Evolutionary conservation across 2,329 filamentous ascomycete species (phyloP), one percentile per base, ranked within the genome.

Genomic region (Pseudocercospora fuligena): DNA sequence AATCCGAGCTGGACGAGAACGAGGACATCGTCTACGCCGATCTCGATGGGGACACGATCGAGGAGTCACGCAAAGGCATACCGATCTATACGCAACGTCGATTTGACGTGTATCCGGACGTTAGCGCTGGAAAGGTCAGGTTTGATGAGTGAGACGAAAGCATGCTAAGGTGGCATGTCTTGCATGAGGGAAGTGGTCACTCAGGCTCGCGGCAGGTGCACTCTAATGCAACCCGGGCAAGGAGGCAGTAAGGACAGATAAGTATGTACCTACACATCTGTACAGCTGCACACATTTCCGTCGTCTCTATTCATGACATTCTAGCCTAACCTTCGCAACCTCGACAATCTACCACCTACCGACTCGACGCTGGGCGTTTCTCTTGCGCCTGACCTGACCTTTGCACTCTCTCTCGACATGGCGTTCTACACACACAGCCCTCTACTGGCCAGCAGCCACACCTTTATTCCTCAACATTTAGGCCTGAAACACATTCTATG

Each of bases 101-200:
- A 72, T 99, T 97, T 78, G 95, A 99, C 79, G 91, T 99, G 21
- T 99, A 99, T 79, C 91, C 93, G 0, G 94, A 99, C 83, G 88
- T 99, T 33, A 93, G 89, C 74, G 80, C 87, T 74, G 89, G 87
- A 2, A 75, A 79, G 64, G 74, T 79, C 19, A 75, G 71, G 57
- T 78, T 73, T 61, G 73, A 76, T 33, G 77, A 78, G 62, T 78
- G 65, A 61, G 47, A 5, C 36, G 16, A 23, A 23, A 33, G 46
- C 19, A 25, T 25, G 19, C 46, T 21, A 4, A 49, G 46, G 19
- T 49, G 46, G 9, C 3, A 11, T 9, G 23, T 11, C 4, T 25
- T 4, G 46, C 2, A 25, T 21, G 51, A 27, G 51, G 21, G 7
- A 56, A 16, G 51, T 40, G 12, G 33, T n/a, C 47, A 25, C 47